A percentile compares a stretch with the other conserved stretches of the same genome.
Conservation (phyloP, 306 rosid species). For the Canavalia ensiformis region DNA sequence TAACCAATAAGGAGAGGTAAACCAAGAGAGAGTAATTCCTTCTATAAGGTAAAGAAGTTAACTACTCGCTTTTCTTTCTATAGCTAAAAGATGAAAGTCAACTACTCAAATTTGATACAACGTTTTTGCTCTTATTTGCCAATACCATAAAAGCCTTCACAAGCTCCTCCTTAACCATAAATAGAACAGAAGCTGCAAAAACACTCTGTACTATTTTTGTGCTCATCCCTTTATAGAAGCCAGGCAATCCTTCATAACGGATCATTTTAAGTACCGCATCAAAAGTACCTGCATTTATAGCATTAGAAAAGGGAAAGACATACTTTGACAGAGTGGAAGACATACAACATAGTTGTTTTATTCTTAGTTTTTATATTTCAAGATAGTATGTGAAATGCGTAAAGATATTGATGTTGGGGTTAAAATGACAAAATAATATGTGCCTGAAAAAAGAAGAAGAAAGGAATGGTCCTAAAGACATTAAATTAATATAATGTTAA, state of each 20-base stretch:
- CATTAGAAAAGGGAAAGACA: slow-evolving; percentile 24
- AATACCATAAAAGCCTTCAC: slow-evolving; percentile 66
- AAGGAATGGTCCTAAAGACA: neutral
- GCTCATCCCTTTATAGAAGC: slow-evolving; percentile 89
- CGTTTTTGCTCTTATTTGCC: slow-evolving; percentile 55
- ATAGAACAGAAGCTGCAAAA: slow-evolving; percentile 86
- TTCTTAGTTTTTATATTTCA: slow-evolving; percentile 5
- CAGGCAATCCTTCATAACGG: slow-evolving; percentile 74
- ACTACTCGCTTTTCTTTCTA: slow-evolving; percentile 23
- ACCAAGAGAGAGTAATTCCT: slow-evolving; percentile 17
- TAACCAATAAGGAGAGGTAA: slow-evolving; percentile 11
- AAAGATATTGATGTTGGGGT: neutral
- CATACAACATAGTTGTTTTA: slow-evolving; percentile 19
- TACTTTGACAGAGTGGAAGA: slow-evolving; percentile 15
- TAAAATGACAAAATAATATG: neutral
- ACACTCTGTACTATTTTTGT: slow-evolving; percentile 89
- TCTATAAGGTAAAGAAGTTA: slow-evolving; percentile 30
- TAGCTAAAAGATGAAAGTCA: slow-evolving; percentile 37
- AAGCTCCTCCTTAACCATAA: slow-evolving; percentile 87
- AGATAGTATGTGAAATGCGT: neutral
- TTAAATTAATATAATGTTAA: neutral
- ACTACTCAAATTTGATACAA: slow-evolving; percentile 31
- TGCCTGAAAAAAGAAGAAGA: no score
- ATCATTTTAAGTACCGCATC: slow-evolving; percentile 85
- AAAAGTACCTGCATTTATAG: slow-evolving; percentile 63